These are phyloP conservation scores for Eragrostis tef DNA, from an alignment of 202 grass and related monocot species.

Conservation along the genomic window DNA sequence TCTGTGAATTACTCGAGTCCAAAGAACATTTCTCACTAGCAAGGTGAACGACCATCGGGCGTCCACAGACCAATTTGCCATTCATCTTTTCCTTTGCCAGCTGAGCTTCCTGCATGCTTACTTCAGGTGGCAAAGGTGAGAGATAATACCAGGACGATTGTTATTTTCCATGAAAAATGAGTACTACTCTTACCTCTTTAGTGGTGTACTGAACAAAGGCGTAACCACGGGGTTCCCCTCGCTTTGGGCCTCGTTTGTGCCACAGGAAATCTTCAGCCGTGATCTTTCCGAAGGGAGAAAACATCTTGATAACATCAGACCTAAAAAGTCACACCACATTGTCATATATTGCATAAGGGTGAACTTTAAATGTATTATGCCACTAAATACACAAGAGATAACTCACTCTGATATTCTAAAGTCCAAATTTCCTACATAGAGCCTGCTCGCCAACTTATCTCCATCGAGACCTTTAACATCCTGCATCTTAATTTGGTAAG, in stretches of 20 bases:
- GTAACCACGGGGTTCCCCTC: slow-evolving; percentile 88
- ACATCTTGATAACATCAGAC: slow-evolving; percentile 86
- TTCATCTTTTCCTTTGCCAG: slow-evolving; percentile 90
- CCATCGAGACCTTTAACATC: slow-evolving; percentile 53
- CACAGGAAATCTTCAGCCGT: slow-evolving; percentile 77
- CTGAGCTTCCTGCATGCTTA: slow-evolving; percentile 93
- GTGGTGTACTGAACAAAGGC: slow-evolving; percentile 87
- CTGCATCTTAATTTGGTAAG: slow-evolving; percentile 45
- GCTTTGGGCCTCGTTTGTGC: slow-evolving; percentile 80
- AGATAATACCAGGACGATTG: slow-evolving; percentile 32
- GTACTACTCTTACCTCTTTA: slow-evolving; percentile 76
- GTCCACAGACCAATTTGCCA: slow-evolving; percentile 66
- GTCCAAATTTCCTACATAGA: slow-evolving; percentile 91
- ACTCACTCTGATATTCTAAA: slow-evolving; percentile 83
- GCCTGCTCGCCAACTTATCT: slow-evolving; percentile 62
- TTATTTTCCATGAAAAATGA: slow-evolving; percentile 35
- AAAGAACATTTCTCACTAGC: slow-evolving; percentile 70
- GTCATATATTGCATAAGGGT: slow-evolving; percentile 8
- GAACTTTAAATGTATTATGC: neutral
- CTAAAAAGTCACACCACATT: slow-evolving; percentile 47
- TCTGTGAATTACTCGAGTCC: slow-evolving; percentile 36
- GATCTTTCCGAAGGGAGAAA: slow-evolving; percentile 81
- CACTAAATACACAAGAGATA: neutral
- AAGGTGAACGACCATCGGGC: slow-evolving; percentile 80
- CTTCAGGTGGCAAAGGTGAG: slow-evolving; percentile 87